Base-by-base conservation (phyloP, 2,329 filamentous ascomycete species). In the Fonsecaea multimorphosa region DNA sequence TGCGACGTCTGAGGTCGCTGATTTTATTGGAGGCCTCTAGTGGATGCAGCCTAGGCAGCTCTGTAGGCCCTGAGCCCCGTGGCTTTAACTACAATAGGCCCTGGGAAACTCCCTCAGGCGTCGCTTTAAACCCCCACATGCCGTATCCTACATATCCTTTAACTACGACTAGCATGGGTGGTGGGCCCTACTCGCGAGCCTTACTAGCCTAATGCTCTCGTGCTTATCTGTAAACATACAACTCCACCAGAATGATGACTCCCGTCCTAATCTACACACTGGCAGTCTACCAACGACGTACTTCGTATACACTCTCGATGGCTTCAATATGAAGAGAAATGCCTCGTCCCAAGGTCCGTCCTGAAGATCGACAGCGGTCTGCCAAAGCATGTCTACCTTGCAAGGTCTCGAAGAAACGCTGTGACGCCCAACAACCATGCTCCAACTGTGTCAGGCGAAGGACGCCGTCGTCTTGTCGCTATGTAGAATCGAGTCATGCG, bases 271-370 rank as follows among this genome's bases (percentile, higher is more conserved):
- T 14, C 24, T 8, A 24, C 32, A 34, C 12, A 44, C n/a, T n/a
- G n/a, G n/a, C n/a, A n/a, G n/a, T 31, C 40, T 31, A 32, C 7
- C 40, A 16, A 24, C 44, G n/a, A 19, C 44, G 29, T 31, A 31
- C 29, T 24, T 27, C 6, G 38, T 19, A 27, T 4, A 29, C 27
- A 22, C 14, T 24, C 7, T 31, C 24, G 8, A 9, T 44, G 38
- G 29, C n/a, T 14, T n/a, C 9, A 46, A 31, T 9, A 40, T 51
- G 55, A 58, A 31, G 51, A 36, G 49, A 32, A 34, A 86, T 86
- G 83, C 82, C 83, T 64, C 82, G 84, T 24, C 82, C 83, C 12
- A 84, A 81, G 68, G 82, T 85, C 24, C 78, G 77, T 19, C 81
- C 81, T 1, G 79, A 80, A 55, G 80, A 84, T 66, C 80, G 84